A percentile compares a stretch with the other conserved stretches of the same genome.
Evolutionary conservation across 1,284 basidiomycete genomes (phyloP).

Genomic region (Moesziomyces aphidis): DNA sequence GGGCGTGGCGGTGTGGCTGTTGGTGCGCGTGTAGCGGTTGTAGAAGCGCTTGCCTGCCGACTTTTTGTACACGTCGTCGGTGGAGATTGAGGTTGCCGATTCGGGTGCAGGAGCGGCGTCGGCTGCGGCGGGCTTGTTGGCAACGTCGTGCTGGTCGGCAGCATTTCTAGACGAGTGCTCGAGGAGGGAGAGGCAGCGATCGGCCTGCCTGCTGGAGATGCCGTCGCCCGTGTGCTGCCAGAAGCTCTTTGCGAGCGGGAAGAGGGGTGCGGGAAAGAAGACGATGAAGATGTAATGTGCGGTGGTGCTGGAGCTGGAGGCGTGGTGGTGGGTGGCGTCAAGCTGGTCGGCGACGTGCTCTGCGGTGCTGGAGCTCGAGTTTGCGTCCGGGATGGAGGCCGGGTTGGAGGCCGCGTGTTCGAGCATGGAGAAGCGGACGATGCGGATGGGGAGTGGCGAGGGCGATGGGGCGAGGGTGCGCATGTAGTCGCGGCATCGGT

Average conservation of each 20-base stretch:
- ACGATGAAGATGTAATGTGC: conserved; percentile 74
- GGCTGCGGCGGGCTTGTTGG: conserved; percentile 3
- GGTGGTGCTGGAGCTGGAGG: conserved; percentile 26
- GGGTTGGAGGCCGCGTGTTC: conserved; percentile 8
- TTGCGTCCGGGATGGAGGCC: background rate
- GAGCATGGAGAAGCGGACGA: conserved; percentile 58
- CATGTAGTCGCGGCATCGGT: conserved; percentile 62
- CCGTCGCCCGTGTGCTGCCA: conserved; percentile 96
- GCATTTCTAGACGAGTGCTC: conserved; percentile 40
- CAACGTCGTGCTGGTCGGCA: conserved; percentile 15
- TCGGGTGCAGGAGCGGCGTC: background rate
- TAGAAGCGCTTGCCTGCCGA: conserved; percentile 45
- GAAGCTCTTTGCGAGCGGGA: conserved; percentile 84
- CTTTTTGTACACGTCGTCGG: conserved; percentile 44
- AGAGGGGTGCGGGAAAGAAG: conserved; percentile 78
- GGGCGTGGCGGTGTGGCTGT: conserved; percentile 27
- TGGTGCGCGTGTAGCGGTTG: conserved; percentile 49
- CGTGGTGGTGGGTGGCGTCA: conserved; percentile 24
- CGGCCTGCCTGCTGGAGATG: conserved; percentile 87
- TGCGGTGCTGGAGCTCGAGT: conserved; percentile 42
- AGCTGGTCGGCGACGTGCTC: conserved; percentile 31
- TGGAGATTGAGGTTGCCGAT: background rate
- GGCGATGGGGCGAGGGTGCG: conserved; percentile 26
- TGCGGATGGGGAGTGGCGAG: conserved; percentile 44
- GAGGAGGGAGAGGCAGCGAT: conserved; percentile 75